These are phyloP conservation scores for Symbiodinium natans DNA, from an alignment of 73 alveolate genomes.

Conservation along the genomic window DNA sequence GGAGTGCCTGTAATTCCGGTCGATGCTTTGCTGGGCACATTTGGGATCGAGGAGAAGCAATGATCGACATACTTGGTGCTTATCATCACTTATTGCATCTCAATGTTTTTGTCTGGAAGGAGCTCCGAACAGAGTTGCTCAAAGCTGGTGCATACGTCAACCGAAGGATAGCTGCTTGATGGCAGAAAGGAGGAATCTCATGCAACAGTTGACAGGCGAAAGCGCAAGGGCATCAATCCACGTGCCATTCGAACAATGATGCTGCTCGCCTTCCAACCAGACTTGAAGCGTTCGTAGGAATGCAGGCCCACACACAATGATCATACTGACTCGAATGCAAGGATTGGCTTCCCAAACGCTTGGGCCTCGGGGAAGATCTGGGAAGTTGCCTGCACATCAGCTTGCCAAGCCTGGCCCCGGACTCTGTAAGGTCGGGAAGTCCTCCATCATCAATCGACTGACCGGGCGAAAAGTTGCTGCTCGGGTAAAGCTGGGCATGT, in stretches of 20 bases:
- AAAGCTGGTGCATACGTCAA: slow-evolving; percentile 84
- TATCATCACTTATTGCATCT: background rate
- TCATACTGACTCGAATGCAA: background rate
- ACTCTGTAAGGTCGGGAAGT: slow-evolving; percentile 41
- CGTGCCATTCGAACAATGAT: slow-evolving; percentile 83
- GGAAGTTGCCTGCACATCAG: background rate
- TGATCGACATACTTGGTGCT: background rate
- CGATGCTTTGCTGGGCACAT: slow-evolving; percentile 55
- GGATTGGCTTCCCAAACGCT: slow-evolving; percentile 78
- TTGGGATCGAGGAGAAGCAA: slow-evolving; percentile 54
- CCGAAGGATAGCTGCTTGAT: slow-evolving; percentile 8
- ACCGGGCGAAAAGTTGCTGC: slow-evolving; percentile 64
- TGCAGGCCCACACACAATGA: background rate
- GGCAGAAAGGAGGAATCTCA: background rate
- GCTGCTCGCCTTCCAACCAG: background rate
- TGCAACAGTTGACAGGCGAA: slow-evolving; percentile 16
- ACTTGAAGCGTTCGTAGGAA: background rate
- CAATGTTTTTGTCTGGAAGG: background rate
- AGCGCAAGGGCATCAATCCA: slow-evolving; percentile 79
- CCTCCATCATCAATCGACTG: slow-evolving; percentile 64
- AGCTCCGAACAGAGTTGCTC: slow-evolving; percentile 33
- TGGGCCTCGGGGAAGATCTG: background rate
- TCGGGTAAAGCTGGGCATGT: background rate
- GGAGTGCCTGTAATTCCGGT: slow-evolving; percentile 64
- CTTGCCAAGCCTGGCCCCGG: too few relatives aligned